phyloP scores from a whole-genome alignment of 2,329 filamentous ascomycete genomes.

The Nothopassalora personata region DNA sequence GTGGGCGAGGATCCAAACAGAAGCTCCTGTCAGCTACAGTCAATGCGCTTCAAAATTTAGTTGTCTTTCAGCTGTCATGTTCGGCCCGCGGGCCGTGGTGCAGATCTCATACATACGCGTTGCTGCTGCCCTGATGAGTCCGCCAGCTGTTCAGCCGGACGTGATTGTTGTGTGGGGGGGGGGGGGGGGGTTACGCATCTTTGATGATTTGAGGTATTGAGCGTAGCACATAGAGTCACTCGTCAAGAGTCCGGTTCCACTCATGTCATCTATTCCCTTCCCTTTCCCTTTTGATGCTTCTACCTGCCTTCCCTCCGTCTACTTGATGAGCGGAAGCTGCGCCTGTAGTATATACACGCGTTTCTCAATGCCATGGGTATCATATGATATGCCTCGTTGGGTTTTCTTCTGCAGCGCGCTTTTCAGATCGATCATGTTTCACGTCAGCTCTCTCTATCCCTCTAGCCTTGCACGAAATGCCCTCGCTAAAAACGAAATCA shows the following conservation, averaged over 20 bases:
- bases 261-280: not conserved
- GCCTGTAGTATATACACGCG: not conserved
- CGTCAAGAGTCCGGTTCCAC: not conserved
- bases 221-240: no score
- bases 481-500: not conserved
- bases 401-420: not conserved
- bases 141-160: no score
- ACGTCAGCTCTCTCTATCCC: not conserved
- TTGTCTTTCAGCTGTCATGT: no score
- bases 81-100: no score
- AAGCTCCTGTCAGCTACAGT: no score
- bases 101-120: no score
- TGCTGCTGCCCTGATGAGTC: no score
- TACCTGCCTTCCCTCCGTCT: not conserved
- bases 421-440: not conserved
- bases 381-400: not conserved
- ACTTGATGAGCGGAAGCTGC: not conserved
- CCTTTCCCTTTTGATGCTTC: not conserved
- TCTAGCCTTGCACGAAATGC: not conserved
- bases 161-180: no score
- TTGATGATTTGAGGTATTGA: no score
- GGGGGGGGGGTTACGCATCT: no score
- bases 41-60: no score
- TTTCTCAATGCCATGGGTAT: slow-evolving; percentile 8
- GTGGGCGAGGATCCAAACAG: no score